Conservation (phyloP, 805 yeast species). For the Lipomyces chichibuensis region DNA sequence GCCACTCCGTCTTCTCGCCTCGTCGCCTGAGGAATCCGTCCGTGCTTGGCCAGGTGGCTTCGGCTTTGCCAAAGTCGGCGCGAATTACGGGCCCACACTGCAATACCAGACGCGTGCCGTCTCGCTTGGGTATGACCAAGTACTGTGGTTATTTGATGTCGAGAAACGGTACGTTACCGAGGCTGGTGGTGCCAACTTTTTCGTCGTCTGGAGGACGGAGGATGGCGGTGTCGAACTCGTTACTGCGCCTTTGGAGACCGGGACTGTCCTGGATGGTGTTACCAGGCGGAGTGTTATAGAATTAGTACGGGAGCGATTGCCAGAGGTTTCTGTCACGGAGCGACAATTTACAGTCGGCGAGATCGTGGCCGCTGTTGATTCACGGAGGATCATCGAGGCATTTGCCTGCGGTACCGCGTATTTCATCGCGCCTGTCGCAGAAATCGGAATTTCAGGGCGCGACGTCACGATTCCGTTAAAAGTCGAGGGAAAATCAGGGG, state of each 20-base stretch:
- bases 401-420: conserved; percentile 61
- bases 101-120: conserved; percentile 53
- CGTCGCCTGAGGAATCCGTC: conserved; percentile 50
- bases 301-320: conserved; percentile 43
- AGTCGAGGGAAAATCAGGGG: conserved; percentile 49
- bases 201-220: conserved; percentile 50
- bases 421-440: conserved; percentile 54
- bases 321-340: conserved; percentile 46
- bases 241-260: conserved; percentile 56
- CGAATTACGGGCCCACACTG: conserved; percentile 59
- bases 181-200: conserved; percentile 60
- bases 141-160: conserved; percentile 56
- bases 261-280: conserved; percentile 58
- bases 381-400: conserved; percentile 57
- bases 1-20: conserved; percentile 56
- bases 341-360: conserved; percentile 54
- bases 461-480: conserved; percentile 50
- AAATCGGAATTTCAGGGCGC: conserved; percentile 52
- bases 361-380: conserved; percentile 50
- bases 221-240: conserved; percentile 47
- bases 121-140: conserved; percentile 53
- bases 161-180: conserved; percentile 57
- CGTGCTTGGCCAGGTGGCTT: conserved; percentile 64
- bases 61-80: conserved; percentile 58
- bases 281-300: conserved; percentile 55